phyloP scores from a whole-genome alignment of 257 asterid genomes.

The Nicotiana attenuata region DNA sequence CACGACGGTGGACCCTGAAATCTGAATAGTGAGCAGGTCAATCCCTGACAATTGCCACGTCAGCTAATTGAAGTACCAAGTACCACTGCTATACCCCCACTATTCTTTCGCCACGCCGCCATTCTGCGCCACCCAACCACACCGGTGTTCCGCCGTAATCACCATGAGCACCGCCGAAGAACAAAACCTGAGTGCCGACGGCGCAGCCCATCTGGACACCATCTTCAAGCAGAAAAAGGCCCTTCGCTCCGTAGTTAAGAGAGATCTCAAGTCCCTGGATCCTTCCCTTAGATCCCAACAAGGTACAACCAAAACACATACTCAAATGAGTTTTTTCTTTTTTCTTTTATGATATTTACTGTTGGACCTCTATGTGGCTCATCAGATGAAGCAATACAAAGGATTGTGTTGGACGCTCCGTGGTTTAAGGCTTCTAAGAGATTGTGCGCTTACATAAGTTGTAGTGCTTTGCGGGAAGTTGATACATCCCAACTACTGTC shows the following conservation, averaged over 20 bases:
- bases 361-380: neutral
- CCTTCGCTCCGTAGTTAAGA: conserved; percentile 56
- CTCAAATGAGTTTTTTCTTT: neutral
- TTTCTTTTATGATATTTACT: neutral
- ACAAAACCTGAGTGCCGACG: conserved; percentile 6
- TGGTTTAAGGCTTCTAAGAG: conserved; percentile 78
- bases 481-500: conserved; percentile 59
- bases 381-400: conserved; percentile 75
- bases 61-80: neutral
- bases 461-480: conserved; percentile 82
- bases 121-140: conserved; percentile 3
- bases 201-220: conserved; percentile 28
- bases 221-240: conserved; percentile 61
- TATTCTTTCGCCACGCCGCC: too few species aligned
- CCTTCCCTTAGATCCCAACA: conserved; percentile 60
- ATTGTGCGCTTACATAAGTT: conserved; percentile 81
- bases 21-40: neutral
- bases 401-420: conserved; percentile 64
- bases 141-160: conserved; percentile 16
- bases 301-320: conserved; percentile 27
- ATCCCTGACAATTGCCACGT: neutral
- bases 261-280: conserved; percentile 76
- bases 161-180: conserved; percentile 43
- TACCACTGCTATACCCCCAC: conserved; percentile 2
- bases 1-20: neutral